Evolutionary conservation across 2,329 filamentous ascomycete species (phyloP).

Genomic region (Gyromitra esculenta): DNA sequence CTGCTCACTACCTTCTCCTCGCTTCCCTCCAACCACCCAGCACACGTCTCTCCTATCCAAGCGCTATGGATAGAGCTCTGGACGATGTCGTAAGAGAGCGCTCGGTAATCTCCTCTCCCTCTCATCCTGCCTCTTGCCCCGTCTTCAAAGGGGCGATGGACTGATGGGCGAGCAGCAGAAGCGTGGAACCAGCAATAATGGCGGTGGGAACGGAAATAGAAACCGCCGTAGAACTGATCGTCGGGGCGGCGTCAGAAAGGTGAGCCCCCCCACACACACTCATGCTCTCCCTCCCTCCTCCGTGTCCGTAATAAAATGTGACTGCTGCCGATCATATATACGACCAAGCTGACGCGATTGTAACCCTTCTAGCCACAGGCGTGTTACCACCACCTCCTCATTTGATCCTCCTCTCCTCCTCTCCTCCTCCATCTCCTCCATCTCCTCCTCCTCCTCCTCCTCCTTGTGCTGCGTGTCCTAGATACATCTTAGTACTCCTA

Average conservation of each 20-base stretch:
- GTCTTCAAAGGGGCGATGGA: background rate
- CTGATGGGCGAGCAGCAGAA: slow-evolving; percentile 33
- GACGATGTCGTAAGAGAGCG: slow-evolving; percentile 55
- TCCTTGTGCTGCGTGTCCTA: slow-evolving; percentile 55
- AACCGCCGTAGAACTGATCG: slow-evolving; percentile 55
- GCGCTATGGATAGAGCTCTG: slow-evolving; percentile 55
- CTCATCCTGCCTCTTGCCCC: background rate
- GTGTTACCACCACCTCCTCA: slow-evolving; percentile 54
- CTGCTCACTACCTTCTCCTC: slow-evolving; percentile 19
- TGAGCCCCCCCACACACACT: slow-evolving; percentile 3
- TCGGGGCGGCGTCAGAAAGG: slow-evolving; percentile 57
- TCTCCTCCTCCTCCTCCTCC: slow-evolving; percentile 59
- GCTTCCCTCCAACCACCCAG: slow-evolving; percentile 13
- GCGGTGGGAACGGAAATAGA: slow-evolving; percentile 45
- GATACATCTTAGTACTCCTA: slow-evolving; percentile 42
- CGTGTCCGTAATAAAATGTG: background rate
- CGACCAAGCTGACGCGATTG: slow-evolving; percentile 40
- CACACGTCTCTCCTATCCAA: slow-evolving; percentile 8
- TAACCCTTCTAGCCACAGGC: slow-evolving; percentile 48
- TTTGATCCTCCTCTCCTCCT: slow-evolving; percentile 32
- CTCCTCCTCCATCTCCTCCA: slow-evolving; percentile 55
- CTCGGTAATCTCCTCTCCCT: slow-evolving; percentile 36
- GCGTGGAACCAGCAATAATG: slow-evolving; percentile 42
- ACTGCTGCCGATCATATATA: background rate
- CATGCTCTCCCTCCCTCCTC: background rate